A percentile compares a stretch with the other conserved stretches of the same genome.
These are phyloP conservation scores for Sporopachydermia lactativora DNA, from an alignment of 805 yeast genomes.

Conservation along the genomic window DNA sequence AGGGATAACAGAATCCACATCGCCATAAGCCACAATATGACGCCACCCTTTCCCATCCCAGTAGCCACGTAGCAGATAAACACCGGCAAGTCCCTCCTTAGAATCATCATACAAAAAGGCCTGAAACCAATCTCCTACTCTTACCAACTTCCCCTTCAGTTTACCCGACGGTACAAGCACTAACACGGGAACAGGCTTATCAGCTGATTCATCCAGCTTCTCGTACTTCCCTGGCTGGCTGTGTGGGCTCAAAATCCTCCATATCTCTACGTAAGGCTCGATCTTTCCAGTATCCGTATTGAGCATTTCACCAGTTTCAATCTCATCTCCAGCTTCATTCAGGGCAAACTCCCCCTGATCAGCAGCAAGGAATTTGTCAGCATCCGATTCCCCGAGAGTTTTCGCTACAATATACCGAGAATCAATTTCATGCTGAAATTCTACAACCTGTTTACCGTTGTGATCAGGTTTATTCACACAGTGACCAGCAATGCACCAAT, in stretches of 20 bases:
- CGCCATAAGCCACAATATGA: background rate
- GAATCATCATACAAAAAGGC: conserved; percentile 26
- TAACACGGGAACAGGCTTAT: conserved; percentile 1
- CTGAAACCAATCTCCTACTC: conserved; percentile 38
- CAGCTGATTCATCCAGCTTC: conserved; percentile 3
- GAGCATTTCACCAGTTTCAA: conserved; percentile 36
- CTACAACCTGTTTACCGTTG: conserved; percentile 1
- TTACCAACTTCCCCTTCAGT: conserved; percentile 29
- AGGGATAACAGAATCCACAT: background rate
- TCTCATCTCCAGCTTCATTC: conserved; percentile 26
- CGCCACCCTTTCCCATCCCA: background rate
- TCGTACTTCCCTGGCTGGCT: conserved; percentile 18
- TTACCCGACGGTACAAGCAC: conserved; percentile 15
- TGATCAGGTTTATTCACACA: conserved; percentile 17
- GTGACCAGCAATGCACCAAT: conserved; percentile 21
- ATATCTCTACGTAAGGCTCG: conserved; percentile 36
- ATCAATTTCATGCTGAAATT: conserved; percentile 11
- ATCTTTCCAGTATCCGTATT: conserved; percentile 29
- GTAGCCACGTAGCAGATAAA: conserved; percentile 1
- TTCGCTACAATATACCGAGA: conserved; percentile 8
- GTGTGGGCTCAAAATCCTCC: conserved; percentile 35
- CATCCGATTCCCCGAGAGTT: conserved; percentile 6
- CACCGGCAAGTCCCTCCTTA: conserved; percentile 6
- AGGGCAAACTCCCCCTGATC: conserved; percentile 34
- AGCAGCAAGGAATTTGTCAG: conserved; percentile 11